Conservation (phyloP, 1,284 basidiomycete genomes). For the Thecaphora thlaspeos region DNA sequence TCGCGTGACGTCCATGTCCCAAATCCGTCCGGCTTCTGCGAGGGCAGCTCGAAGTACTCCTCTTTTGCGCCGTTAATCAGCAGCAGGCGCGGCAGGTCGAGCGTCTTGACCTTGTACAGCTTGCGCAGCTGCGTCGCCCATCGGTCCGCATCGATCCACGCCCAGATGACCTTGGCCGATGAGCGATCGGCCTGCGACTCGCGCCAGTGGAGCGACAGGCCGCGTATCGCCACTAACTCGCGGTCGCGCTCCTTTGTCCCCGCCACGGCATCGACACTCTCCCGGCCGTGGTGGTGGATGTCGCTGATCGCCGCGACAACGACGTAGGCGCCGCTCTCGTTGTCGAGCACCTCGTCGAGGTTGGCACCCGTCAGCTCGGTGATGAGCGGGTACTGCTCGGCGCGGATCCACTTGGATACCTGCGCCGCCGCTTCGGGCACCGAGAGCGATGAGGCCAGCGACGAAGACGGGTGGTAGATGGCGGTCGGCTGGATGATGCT, state of each 20-base stretch:
- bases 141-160: conserved; percentile 54
- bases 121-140: conserved; percentile 38
- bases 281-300: conserved; percentile 22
- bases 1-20: too few relatives aligned
- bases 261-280: conserved; percentile 5
- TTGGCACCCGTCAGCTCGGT: conserved; percentile 40
- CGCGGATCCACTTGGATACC: conserved; percentile 29
- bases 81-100: conserved; percentile 24
- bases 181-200: conserved; percentile 3
- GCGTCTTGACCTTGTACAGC: conserved; percentile 29
- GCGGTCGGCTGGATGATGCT: conserved; percentile 23
- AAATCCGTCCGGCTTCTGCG: background rate
- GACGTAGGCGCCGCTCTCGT: conserved; percentile 28
- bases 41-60: conserved; percentile 35
- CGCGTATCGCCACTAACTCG: conserved; percentile 33
- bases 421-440: conserved; percentile 9
- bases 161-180: conserved; percentile 32
- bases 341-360: conserved; percentile 43
- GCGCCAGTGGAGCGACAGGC: conserved; percentile 36
- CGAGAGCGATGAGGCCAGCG: conserved; percentile 6
- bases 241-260: conserved; percentile 27
- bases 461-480: conserved; percentile 19
- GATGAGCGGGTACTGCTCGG: conserved; percentile 39
- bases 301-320: conserved; percentile 49
- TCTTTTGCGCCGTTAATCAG: conserved; percentile 37